Evolutionary conservation across 2,329 filamentous ascomycete species (phyloP).

Genomic region (Colletotrichum sp.): DNA sequence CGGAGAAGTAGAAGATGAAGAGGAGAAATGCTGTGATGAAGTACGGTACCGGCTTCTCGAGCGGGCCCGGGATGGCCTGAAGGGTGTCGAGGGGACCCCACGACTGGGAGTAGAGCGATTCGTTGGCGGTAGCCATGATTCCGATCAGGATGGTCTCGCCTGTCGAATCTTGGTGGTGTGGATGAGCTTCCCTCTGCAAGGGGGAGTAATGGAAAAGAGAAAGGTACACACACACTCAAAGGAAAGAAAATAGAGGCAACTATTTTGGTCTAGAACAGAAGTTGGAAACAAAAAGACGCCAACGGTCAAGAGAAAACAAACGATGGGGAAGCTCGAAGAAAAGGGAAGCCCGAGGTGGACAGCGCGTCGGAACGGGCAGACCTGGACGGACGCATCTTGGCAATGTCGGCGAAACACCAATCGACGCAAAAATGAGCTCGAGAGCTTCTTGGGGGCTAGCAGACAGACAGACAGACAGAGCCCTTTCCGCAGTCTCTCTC

Average conservation of each 20-base stretch:
- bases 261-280: background rate
- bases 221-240: background rate
- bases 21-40: slow-evolving; percentile 12
- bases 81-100: slow-evolving; percentile 13
- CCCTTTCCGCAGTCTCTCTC: background rate
- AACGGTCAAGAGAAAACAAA: background rate
- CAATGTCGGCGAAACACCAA: slow-evolving; percentile 5
- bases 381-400: slow-evolving; percentile 15
- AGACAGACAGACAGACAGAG: background rate
- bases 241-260: background rate
- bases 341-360: slow-evolving; percentile 10
- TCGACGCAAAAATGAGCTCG: slow-evolving; percentile 7
- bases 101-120: slow-evolving; percentile 5
- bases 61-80: slow-evolving; percentile 9
- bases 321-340: slow-evolving; percentile 8
- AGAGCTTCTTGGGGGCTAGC: slow-evolving; percentile 1
- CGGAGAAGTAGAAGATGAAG: slow-evolving; percentile 16
- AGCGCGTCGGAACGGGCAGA: slow-evolving; percentile 1
- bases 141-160: background rate
- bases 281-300: background rate
- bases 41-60: slow-evolving; percentile 16
- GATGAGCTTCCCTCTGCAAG: background rate
- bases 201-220: background rate
- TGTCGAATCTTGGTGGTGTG: background rate
- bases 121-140: slow-evolving; percentile 18